Conservation (phyloP, 2,329 filamentous ascomycete species). For the Fusarium virguliforme region DNA sequence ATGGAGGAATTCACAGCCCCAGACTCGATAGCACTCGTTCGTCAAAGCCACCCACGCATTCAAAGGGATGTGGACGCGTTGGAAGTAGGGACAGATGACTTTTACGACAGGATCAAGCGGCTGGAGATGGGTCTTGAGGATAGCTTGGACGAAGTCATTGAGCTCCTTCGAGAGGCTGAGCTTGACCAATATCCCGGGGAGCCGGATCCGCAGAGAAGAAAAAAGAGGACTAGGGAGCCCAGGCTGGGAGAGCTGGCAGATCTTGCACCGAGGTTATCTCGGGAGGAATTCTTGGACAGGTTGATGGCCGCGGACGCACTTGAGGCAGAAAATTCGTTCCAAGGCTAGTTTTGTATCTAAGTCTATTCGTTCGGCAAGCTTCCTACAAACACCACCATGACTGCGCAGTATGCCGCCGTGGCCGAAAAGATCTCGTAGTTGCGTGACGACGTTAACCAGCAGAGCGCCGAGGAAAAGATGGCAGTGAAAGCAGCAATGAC, state of each 20-base stretch:
- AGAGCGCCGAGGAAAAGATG: constrained; percentile 1
- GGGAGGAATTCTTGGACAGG: not conserved
- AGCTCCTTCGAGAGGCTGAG: not conserved
- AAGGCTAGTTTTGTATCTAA: not conserved
- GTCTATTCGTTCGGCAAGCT: not conserved
- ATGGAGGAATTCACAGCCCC: not conserved
- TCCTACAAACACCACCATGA: constrained; percentile 7
- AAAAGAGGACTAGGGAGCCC: not conserved
- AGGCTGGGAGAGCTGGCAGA: not conserved
- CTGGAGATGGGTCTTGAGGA: not conserved
- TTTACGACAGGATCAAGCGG: not conserved
- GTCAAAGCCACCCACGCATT: not conserved
- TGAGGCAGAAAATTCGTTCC: not conserved
- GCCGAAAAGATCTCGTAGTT: constrained; percentile 9
- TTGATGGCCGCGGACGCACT: too few relatives aligned
- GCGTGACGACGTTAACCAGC: not conserved
- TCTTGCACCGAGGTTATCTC: not conserved
- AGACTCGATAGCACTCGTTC: not conserved
- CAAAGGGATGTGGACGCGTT: not conserved
- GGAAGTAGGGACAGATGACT: not conserved
- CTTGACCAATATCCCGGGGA: not conserved
- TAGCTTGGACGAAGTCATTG: not conserved
- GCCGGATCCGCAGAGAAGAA: not conserved
- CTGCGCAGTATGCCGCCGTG: not conserved
- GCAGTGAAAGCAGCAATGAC: not conserved